Evolutionary conservation across 2,329 filamentous ascomycete genomes (phyloP), one percentile per base, ranked within the genome.

Genomic region (Talaromyces sp.): DNA sequence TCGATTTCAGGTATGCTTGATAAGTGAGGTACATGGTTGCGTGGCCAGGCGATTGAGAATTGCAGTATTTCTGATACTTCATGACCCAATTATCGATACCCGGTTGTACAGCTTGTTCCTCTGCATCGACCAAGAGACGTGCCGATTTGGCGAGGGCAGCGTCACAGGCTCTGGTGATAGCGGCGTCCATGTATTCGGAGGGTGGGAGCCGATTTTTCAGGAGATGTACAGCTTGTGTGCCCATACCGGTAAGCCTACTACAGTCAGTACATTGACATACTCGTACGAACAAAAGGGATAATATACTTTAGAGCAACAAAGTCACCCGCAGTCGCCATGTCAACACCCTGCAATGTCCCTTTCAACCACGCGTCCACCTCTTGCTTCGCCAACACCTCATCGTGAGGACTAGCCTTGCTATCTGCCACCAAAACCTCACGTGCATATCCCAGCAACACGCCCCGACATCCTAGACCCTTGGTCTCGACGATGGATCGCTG

Each of bases 1-100:
- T 80, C 8, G 77, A 77, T 70, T 84, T 83, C 7, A 86, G 77
- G 66, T 86, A 86, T 22, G 79, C 82, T 73, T 85, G 83, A 69
- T 84, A 79, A 7, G 83, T 85, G 67, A 80, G 81, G 69, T 83
- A 84, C 58, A 85, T 76, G 61, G 93, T 85, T 15, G 79, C 76
- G 22, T 76, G 73, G 31, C 76, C 78, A 35, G 78, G 80, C 7
- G 77, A 80, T 67, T 78, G 73, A 0, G 70, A 72, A 72, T 86
- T 86, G 73, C 81, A 83, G 67, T 79, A 80, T 37, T 83, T 79
- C 81, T 85, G 85, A 61, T 85, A 77, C 61, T 81, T 80, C 68
- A 84, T 79, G 8, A 82, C 81, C 84, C 83, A 85, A 19, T 74
- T 68, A 68, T 85, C 83, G 67, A 86, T 86, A 3, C 80, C 78